phyloP scores from a whole-genome alignment of 2,329 filamentous ascomycete species.

The Exophiala oligosperma region DNA sequence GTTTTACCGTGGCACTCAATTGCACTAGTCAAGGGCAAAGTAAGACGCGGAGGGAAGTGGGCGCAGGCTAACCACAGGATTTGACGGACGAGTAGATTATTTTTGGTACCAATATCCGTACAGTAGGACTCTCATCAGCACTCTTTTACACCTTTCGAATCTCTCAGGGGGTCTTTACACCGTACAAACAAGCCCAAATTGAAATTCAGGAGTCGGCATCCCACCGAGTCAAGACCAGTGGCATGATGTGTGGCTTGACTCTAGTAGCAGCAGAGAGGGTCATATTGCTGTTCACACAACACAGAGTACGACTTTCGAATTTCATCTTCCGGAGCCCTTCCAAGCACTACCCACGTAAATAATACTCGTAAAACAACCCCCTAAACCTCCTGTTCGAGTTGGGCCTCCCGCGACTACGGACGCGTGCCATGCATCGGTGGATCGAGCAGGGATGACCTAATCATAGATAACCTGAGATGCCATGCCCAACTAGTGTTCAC shows the following conservation, averaged over 20 bases:
- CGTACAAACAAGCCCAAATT: too few relatives aligned
- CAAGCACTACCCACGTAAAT: too few relatives aligned
- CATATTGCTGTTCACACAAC: too few relatives aligned
- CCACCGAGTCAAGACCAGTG: neutral
- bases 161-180: neutral
- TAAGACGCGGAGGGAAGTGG: neutral
- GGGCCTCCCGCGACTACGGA: too few relatives aligned
- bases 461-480: neutral
- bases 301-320: too few relatives aligned
- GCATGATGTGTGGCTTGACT: constrained; percentile 20
- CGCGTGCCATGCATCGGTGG: too few relatives aligned
- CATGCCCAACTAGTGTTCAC: neutral
- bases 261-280: neutral
- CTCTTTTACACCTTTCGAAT: neutral
- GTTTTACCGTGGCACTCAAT: neutral
- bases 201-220: neutral
- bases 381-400: too few relatives aligned
- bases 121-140: neutral
- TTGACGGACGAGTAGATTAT: neutral
- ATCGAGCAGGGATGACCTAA: too few relatives aligned
- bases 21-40: constrained; percentile 4
- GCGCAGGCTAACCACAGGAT: neutral
- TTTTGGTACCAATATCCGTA: neutral
- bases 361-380: too few relatives aligned
- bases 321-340: too few relatives aligned